These are phyloP conservation scores for Punica granatum DNA, from an alignment of 345 rosid species.

Conservation along the genomic window DNA sequence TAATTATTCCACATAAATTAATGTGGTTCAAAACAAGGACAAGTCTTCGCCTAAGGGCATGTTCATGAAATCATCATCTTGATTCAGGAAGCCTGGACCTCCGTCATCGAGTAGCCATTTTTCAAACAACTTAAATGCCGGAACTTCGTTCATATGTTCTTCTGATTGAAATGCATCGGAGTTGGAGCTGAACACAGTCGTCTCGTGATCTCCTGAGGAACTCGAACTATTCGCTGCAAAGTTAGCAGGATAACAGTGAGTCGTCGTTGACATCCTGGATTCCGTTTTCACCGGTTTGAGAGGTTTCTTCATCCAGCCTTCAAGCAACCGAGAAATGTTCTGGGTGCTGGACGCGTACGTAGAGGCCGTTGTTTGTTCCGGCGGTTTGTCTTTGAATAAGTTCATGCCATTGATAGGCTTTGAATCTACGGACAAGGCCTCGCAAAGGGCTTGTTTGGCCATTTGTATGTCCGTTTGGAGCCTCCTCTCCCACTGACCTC, in stretches of 20 bases:
- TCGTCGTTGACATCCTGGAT: not conserved
- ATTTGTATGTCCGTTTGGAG: slow-evolving; percentile 36
- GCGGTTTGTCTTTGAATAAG: not conserved
- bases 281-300: slow-evolving; percentile 5
- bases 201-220: not conserved
- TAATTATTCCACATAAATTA: not conserved
- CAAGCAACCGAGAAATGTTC: slow-evolving; percentile 33
- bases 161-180: slow-evolving; percentile 15
- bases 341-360: slow-evolving; percentile 31
- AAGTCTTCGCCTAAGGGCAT: not conserved
- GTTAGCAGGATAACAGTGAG: not conserved
- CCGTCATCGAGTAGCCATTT: slow-evolving; percentile 42
- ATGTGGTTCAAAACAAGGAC: not conserved
- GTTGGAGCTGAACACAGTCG: slow-evolving; percentile 11
- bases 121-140: slow-evolving; percentile 28
- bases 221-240: not conserved
- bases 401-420: slow-evolving; percentile 4
- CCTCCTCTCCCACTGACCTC: slow-evolving; percentile 51
- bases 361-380: not conserved
- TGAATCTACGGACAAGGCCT: slow-evolving; percentile 28
- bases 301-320: slow-evolving; percentile 33
- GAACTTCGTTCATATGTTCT: slow-evolving; percentile 15
- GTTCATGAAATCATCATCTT: not conserved
- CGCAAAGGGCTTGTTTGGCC: slow-evolving; percentile 35
- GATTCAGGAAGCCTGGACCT: not conserved